A percentile compares a stretch with the other conserved stretches of the same genome.
Evolutionary conservation across 495 filamentous ascomycete species (phyloP).

Genomic region (Penicillium malachiteum): DNA sequence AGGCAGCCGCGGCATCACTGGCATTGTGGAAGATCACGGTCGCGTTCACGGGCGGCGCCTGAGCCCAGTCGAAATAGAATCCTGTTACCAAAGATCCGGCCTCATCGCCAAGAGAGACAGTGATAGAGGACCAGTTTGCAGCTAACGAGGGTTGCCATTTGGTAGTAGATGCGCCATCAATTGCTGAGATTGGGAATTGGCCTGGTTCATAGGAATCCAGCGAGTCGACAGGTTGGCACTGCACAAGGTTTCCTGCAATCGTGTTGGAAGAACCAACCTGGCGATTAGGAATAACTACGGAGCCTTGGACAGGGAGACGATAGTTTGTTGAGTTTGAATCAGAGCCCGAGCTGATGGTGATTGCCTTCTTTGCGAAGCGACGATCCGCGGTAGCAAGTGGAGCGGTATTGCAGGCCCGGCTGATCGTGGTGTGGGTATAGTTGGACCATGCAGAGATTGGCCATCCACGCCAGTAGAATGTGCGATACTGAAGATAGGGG

Average conservation of each 20-base stretch:
- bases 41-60: slow-evolving; percentile 56
- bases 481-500: slow-evolving; percentile 59
- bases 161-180: slow-evolving; percentile 69
- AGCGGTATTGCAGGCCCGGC: slow-evolving; percentile 35
- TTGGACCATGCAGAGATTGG: slow-evolving; percentile 63
- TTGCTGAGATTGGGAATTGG: slow-evolving; percentile 69
- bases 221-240: slow-evolving; percentile 61
- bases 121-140: slow-evolving; percentile 44
- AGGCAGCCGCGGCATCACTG: slow-evolving; percentile 19
- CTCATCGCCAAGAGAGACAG: slow-evolving; percentile 48
- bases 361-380: slow-evolving; percentile 47
- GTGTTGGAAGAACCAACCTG: slow-evolving; percentile 46
- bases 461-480: slow-evolving; percentile 69
- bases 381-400: slow-evolving; percentile 43
- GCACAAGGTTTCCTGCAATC: slow-evolving; percentile 59
- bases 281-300: slow-evolving; percentile 61
- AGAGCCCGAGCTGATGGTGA: slow-evolving; percentile 52
- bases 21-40: slow-evolving; percentile 56
- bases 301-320: slow-evolving; percentile 48
- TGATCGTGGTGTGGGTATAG: slow-evolving; percentile 63
- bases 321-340: slow-evolving; percentile 39
- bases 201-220: slow-evolving; percentile 54
- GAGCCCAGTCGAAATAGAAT: slow-evolving; percentile 68
- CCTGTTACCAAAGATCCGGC: slow-evolving; percentile 43
- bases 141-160: slow-evolving; percentile 67